Conservation (phyloP, 2,329 filamentous ascomycete genomes). For the Leptosphaerulina australis region DNA sequence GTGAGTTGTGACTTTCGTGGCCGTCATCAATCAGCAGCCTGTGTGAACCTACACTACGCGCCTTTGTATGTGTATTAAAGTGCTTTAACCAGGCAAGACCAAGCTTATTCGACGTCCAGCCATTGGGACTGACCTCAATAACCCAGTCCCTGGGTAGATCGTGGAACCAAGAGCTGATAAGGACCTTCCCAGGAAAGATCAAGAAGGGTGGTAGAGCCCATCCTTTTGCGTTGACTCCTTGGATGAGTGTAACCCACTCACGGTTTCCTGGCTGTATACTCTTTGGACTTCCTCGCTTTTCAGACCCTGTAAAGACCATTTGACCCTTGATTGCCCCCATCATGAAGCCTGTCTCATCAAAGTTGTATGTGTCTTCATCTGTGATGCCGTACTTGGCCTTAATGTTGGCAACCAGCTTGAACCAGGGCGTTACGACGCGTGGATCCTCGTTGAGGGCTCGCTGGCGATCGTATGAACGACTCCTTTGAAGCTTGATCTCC, state of each 20-base stretch:
- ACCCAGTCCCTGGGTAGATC: slow-evolving; percentile 34
- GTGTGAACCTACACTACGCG: background rate
- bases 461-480: slow-evolving; percentile 15
- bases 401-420: background rate
- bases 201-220: slow-evolving; percentile 11
- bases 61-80: background rate
- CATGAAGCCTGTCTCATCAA: background rate
- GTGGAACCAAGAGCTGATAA: background rate
- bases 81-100: background rate
- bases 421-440: background rate
- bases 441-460: background rate
- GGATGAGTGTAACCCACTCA: slow-evolving; percentile 16
- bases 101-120: slow-evolving; percentile 45
- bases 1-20: slow-evolving; percentile 35
- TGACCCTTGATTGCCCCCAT: background rate
- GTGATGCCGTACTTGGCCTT: background rate
- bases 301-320: background rate
- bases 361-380: background rate
- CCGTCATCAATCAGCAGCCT: slow-evolving; percentile 28
- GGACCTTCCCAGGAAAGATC: slow-evolving; percentile 12
- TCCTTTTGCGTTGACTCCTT: slow-evolving; percentile 11
- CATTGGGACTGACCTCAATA: slow-evolving; percentile 38
- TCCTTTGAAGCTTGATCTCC: slow-evolving; percentile 4
- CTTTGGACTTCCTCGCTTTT: background rate
- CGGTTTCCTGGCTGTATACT: slow-evolving; percentile 14